Evolutionary conservation across 2,329 filamentous ascomycete genomes (phyloP), one percentile per base, ranked within the genome.

Genomic region (Alternaria sp.): DNA sequence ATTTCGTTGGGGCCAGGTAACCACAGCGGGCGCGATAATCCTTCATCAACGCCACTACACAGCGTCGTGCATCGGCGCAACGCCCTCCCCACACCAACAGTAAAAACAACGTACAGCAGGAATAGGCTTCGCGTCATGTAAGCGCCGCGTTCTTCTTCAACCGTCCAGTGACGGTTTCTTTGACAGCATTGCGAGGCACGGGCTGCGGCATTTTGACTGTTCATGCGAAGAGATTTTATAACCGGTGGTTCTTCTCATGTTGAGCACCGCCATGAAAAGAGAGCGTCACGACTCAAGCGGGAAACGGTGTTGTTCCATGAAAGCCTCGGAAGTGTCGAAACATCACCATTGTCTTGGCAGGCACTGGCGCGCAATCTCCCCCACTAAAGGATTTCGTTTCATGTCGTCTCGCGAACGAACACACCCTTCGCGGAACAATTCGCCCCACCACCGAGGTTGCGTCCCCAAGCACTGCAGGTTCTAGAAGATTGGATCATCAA

Each of bases 381-480:
- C 63, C 54, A 57, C 64, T 55, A 28, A 54, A 36, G 46, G 53
- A 53, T 56, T 43, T 51, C 45, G 69, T 72, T 72, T 72, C 68
- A 68, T 52, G 30, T 30, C 30, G 25, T 43, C 41, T 54, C 58
- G 53, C 61, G 46, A 27, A 28, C 25, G 36, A 40, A 54, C 12
- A n/a, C 50, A 54, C 27, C 38, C 3, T 41, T 43, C 28, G 54
- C 62, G 64, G 65, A 70, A 62, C 54, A 67, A 61, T 54, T 57
- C 46, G 50, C 57, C 61, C 66, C 63, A 66, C 64, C 49, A 48
- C 38, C 52, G 50, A 52, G 49, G 58, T 40, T 36, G 46, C 49
- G 57, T 34, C 51, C 51, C 60, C 41, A 58, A 48, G 28, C 44
- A 62, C 38, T 36, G 55, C 52, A 53, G 43, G 52, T 49, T 49